These are phyloP conservation scores for Debaryomyces singareniensis DNA, from an alignment of 1,139 yeast species.

Conservation along the genomic window DNA sequence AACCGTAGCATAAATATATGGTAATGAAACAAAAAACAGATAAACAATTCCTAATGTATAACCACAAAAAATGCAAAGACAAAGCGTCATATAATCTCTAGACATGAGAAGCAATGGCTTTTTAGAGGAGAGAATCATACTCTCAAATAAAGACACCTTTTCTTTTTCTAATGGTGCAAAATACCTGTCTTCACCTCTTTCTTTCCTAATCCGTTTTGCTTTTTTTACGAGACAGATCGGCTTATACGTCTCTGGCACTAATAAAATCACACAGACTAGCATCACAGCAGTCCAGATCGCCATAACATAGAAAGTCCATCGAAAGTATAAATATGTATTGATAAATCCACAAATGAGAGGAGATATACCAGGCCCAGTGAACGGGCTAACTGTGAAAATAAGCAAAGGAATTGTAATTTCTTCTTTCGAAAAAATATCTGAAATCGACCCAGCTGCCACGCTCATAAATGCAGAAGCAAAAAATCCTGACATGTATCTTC, in stretches of 20 bases:
- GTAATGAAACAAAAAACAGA: slow-evolving; percentile 58
- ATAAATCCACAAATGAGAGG: slow-evolving; percentile 27
- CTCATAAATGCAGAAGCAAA: slow-evolving; percentile 29
- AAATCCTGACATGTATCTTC: slow-evolving; percentile 28
- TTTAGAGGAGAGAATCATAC: slow-evolving; percentile 33
- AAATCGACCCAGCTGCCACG: slow-evolving; percentile 29
- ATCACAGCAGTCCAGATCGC: slow-evolving; percentile 17
- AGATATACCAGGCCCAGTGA: slow-evolving; percentile 29
- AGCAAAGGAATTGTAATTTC: slow-evolving; percentile 22
- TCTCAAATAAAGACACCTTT: slow-evolving; percentile 16
- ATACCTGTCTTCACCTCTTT: slow-evolving; percentile 17
- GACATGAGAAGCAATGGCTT: slow-evolving; percentile 50
- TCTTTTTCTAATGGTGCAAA: slow-evolving; percentile 44
- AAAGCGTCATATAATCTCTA: slow-evolving; percentile 57
- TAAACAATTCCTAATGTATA: slow-evolving; percentile 54
- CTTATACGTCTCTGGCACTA: slow-evolving; percentile 17
- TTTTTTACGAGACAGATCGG: slow-evolving; percentile 12
- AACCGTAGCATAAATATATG: slow-evolving; percentile 44
- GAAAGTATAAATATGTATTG: slow-evolving; percentile 13
- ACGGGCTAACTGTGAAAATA: slow-evolving; percentile 25
- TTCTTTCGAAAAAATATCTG: slow-evolving; percentile 21
- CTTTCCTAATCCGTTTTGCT: slow-evolving; percentile 12
- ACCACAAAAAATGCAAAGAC: slow-evolving; percentile 59
- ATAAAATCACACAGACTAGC: slow-evolving; percentile 11
- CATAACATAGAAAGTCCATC: slow-evolving; percentile 23